Conservation (phyloP, 352 stramenopile species). For the Globisporangium radiosum region DNA sequence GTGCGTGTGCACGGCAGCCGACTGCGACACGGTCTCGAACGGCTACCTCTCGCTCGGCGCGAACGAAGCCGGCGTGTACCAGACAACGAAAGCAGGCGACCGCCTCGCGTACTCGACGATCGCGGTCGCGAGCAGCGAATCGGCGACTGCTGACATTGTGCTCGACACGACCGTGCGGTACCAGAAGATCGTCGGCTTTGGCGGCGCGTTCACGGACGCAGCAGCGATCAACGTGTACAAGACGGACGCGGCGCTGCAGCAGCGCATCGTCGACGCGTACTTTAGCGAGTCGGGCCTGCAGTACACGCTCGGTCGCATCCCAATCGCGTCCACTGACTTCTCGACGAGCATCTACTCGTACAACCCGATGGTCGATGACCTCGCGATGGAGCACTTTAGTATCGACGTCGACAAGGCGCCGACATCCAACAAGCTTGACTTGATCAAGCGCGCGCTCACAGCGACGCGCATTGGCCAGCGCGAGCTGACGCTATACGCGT, state of each 20-base stretch:
- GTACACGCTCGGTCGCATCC: constrained; percentile 81
- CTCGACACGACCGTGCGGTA: constrained; percentile 47
- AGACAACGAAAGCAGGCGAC: constrained; percentile 41
- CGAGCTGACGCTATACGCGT: constrained; percentile 66
- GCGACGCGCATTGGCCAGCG: constrained; percentile 25
- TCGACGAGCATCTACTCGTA: constrained; percentile 85
- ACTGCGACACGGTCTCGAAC: constrained; percentile 51
- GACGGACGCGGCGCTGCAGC: constrained; percentile 46
- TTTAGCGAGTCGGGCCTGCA: constrained; percentile 70
- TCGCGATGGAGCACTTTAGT: constrained; percentile 78
- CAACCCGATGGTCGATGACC: constrained; percentile 71
- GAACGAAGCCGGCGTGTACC: constrained; percentile 39
- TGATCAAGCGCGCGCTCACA: constrained; percentile 55
- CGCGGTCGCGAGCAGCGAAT: constrained; percentile 11
- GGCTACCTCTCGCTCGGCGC: constrained; percentile 30
- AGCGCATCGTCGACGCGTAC: constrained; percentile 73
- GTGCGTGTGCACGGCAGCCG: constrained; percentile 38
- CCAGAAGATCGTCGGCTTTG: constrained; percentile 86
- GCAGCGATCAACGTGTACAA: constrained; percentile 75
- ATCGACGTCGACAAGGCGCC: constrained; percentile 71
- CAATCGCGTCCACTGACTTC: constrained; percentile 85
- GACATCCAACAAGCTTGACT: constrained; percentile 52
- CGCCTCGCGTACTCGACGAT: constrained; percentile 38
- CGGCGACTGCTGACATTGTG: constrained; percentile 26
- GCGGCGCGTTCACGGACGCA: constrained; percentile 86